These are phyloP conservation scores for Russula emetica DNA, from an alignment of 768 basidiomycete species.

Conservation along the genomic window DNA sequence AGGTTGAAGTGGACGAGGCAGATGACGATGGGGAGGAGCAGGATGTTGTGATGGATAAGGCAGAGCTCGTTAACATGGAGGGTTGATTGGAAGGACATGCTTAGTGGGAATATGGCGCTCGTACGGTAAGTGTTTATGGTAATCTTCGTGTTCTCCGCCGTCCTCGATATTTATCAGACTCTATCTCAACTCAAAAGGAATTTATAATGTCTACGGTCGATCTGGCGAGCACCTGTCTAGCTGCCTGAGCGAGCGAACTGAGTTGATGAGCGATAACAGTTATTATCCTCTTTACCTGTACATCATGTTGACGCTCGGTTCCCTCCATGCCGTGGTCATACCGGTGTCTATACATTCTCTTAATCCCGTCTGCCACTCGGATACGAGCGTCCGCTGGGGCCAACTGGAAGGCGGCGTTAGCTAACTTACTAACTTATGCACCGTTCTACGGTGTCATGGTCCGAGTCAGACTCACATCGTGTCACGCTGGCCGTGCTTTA, in stretches of 20 bases:
- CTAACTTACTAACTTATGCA: too few relatives aligned
- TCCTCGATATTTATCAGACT: constrained; percentile 2
- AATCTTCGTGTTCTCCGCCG: background rate
- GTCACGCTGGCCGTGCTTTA: too few relatives aligned
- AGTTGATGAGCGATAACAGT: background rate
- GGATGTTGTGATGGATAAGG: constrained; percentile 35
- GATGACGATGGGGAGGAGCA: constrained; percentile 45
- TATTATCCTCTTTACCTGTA: too few relatives aligned
- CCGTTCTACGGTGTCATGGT: too few relatives aligned
- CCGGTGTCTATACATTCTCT: too few relatives aligned
- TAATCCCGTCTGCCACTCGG: too few relatives aligned
- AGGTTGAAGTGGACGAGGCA: constrained; percentile 33
- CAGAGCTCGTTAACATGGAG: constrained; percentile 43
- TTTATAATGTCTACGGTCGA: background rate
- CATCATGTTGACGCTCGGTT: too few relatives aligned
- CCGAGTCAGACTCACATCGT: too few relatives aligned
- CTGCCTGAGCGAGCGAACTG: background rate
- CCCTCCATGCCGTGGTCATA: too few relatives aligned
- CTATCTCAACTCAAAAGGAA: background rate
- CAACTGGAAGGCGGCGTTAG: too few relatives aligned
- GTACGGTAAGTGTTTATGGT: constrained; percentile 7
- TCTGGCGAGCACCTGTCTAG: background rate
- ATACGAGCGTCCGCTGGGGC: too few relatives aligned
- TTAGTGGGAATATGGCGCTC: background rate
- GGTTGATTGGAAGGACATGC: constrained; percentile 32